These are phyloP conservation scores for Leccinum subgranulosum DNA, from an alignment of 768 basidiomycete genomes.

Conservation along the genomic window DNA sequence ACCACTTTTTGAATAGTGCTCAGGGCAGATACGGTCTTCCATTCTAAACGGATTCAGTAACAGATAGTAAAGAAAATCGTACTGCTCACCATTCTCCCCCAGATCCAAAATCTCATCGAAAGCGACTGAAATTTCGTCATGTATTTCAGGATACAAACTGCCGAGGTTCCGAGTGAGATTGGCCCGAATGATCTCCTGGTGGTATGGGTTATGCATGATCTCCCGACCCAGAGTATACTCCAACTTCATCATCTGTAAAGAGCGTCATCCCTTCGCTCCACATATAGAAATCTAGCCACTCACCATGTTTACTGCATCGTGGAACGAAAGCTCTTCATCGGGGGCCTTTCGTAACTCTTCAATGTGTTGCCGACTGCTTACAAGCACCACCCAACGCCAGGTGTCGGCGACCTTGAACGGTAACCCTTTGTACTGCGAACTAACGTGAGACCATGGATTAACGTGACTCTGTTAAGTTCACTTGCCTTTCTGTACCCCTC, in stretches of 20 bases:
- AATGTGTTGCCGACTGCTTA: not conserved
- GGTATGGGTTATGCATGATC: constrained; percentile 30
- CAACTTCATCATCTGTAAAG: constrained; percentile 33
- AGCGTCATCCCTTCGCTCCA: not conserved
- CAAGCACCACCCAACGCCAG: not conserved
- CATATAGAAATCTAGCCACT: not conserved
- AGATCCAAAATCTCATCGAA: not conserved
- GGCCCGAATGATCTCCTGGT: constrained; percentile 25
- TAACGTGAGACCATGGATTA: not conserved
- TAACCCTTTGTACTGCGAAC: not conserved
- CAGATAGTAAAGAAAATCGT: too few relatives aligned
- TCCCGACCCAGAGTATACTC: constrained; percentile 38
- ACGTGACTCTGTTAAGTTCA: not conserved
- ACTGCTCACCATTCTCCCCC: not conserved
- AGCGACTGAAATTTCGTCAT: not conserved
- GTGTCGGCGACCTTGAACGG: not conserved
- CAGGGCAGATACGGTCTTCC: not conserved
- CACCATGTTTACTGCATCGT: constrained; percentile 30
- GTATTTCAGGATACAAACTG: not conserved
- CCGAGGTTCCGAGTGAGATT: constrained; percentile 37
- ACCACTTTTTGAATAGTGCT: not conserved
- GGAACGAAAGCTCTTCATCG: constrained; percentile 37
- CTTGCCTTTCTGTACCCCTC: constrained; percentile 33
- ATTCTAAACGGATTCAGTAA: not conserved
- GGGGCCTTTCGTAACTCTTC: constrained; percentile 34